Conservation (phyloP, 2,329 filamentous ascomycete species). For the Corynespora cassiicola region DNA sequence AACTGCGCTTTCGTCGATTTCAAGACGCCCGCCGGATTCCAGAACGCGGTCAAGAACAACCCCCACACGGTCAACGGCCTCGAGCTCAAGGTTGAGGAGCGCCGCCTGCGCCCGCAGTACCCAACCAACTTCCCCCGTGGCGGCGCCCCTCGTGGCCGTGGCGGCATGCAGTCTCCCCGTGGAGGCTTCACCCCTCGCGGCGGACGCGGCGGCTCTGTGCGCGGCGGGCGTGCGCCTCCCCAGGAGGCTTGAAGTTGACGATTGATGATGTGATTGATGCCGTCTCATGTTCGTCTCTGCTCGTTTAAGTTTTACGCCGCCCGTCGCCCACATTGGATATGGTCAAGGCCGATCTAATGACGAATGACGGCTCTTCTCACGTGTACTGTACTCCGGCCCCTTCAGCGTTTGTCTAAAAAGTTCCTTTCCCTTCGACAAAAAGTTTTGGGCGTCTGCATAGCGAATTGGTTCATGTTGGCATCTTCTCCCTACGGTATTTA, state of each 20-base stretch:
- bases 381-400: constrained; percentile 44
- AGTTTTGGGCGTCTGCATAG: constrained; percentile 45
- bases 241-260: constrained; percentile 39
- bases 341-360: constrained; percentile 22
- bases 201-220: constrained; percentile 66
- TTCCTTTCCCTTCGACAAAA: constrained; percentile 38
- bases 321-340: constrained; percentile 14
- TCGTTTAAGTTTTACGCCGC: constrained; percentile 10
- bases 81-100: constrained; percentile 85
- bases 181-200: constrained; percentile 74
- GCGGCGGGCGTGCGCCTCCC: constrained; percentile 57
- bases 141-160: constrained; percentile 62
- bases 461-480: constrained; percentile 42
- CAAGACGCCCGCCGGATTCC: constrained; percentile 78
- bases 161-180: constrained; percentile 67
- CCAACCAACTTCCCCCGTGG: constrained; percentile 47
- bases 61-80: constrained; percentile 85
- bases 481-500: constrained; percentile 36
- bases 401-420: constrained; percentile 47
- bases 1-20: constrained; percentile 98
- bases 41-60: constrained; percentile 82
- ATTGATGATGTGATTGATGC: constrained; percentile 2
- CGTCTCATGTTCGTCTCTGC: constrained; percentile 8
- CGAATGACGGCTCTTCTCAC: constrained; percentile 45
- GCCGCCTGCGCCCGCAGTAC: constrained; percentile 65